Evolutionary conservation across 202 grass and related monocot species (phyloP).

Genomic region (Schoenoplectus tabernaemontani): DNA sequence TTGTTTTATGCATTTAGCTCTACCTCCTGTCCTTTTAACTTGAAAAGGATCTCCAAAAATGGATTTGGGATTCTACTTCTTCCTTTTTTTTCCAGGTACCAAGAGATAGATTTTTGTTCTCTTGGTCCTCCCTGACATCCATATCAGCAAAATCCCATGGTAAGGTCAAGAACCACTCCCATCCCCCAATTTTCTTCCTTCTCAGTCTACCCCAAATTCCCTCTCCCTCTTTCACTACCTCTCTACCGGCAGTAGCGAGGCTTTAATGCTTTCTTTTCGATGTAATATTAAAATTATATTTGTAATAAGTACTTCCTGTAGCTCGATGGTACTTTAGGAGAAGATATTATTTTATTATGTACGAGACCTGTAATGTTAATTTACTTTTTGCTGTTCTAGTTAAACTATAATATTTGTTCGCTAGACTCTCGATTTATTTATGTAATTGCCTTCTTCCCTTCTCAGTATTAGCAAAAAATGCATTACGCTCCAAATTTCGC

Average conservation of each 20-base stretch:
- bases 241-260: slow-evolving; percentile 26
- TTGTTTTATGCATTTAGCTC: slow-evolving; percentile 87
- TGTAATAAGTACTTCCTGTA: slow-evolving; percentile 81
- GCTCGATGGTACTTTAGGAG: slow-evolving; percentile 40
- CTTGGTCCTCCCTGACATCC: slow-evolving; percentile 58
- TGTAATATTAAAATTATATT: slow-evolving; percentile 58
- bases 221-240: not conserved
- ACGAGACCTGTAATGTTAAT: slow-evolving; percentile 29
- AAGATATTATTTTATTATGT: slow-evolving; percentile 38
- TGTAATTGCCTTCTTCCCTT: not conserved
- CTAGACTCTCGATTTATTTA: not conserved
- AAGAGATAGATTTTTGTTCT: slow-evolving; percentile 76
- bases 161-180: slow-evolving; percentile 41
- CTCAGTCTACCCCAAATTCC: not conserved
- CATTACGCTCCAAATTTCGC: not conserved
- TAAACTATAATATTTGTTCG: slow-evolving; percentile 3
- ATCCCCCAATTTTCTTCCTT: not conserved
- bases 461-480: not conserved
- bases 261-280: slow-evolving; percentile 37
- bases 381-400: slow-evolving; percentile 36
- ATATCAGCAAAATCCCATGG: slow-evolving; percentile 66
- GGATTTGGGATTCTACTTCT: slow-evolving; percentile 62
- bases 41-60: slow-evolving; percentile 53
- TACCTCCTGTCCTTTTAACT: slow-evolving; percentile 48
- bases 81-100: slow-evolving; percentile 35